phyloP scores from a whole-genome alignment of 805 yeast genomes.

The Yarrowia sp. region DNA sequence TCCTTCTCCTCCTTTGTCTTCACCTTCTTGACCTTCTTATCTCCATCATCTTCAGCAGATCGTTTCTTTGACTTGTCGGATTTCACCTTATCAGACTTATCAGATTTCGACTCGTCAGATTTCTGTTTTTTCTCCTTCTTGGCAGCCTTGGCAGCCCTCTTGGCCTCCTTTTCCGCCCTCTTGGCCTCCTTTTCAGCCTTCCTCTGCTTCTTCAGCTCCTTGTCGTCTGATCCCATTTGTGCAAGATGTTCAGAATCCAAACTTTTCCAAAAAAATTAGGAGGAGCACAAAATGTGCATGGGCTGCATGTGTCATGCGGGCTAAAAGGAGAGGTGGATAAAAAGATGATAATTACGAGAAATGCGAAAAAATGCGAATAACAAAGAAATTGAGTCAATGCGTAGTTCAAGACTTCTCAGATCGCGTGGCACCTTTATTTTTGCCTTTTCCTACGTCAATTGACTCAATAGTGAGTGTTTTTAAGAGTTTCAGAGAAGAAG shows the following conservation, averaged over 20 bases:
- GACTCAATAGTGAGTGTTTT: too few species aligned
- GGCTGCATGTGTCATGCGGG: not conserved
- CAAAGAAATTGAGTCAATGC: too few species aligned
- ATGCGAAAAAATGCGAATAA: too few species aligned
- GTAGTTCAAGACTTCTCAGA: too few species aligned
- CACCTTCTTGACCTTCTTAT: constrained; percentile 10
- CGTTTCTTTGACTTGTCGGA: not conserved
- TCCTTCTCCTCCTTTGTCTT: constrained; percentile 6
- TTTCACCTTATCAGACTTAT: not conserved
- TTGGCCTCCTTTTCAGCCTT: constrained; percentile 13
- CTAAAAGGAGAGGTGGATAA: too few species aligned
- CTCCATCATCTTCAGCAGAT: not conserved
- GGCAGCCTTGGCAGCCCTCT: not conserved
- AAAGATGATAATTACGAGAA: too few species aligned
- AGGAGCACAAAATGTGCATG: constrained; percentile 18
- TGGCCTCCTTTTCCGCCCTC: not conserved
- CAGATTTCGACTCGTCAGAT: not conserved
- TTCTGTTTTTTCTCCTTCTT: constrained; percentile 28
- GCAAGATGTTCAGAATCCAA: too few species aligned
- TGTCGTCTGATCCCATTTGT: constrained; percentile 37
- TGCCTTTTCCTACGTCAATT: too few species aligned
- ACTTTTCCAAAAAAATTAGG: not conserved
- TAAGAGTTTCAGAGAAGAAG: too few species aligned
- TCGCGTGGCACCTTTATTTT: too few species aligned
- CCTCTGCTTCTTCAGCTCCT: constrained; percentile 34